Evolutionary conservation across 2,329 filamentous ascomycete species (phyloP), one percentile per base, ranked within the genome.

Genomic region (Scedosporium boydii): DNA sequence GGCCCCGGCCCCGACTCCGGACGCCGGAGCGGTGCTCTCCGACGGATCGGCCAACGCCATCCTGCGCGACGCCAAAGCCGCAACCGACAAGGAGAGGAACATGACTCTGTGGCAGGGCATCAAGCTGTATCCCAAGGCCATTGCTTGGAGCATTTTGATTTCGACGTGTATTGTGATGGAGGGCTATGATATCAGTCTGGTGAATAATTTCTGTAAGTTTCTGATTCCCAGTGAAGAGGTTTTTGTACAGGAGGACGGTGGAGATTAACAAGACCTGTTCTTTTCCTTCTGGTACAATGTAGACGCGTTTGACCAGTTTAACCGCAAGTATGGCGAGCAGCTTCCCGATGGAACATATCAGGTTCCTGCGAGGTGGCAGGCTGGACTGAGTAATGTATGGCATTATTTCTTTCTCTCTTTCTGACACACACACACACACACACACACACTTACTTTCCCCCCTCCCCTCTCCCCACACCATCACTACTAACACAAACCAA

Each of bases 81-180:
- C 84, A 16, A 78, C 83, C 29, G 79, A 84, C 64, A 85, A 84
- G 72, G 85, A 87, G 73, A 87, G 85, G 67, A 80, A 77, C 14
- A 91, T 91, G 88, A 88, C 82, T 57, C 77, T 96, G 63, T 70
- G 83, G 72, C 85, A 96, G 77, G 91, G 90, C 18, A 81, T 96
- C 73, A 85, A 80, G 70, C 80, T 95, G 27, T 96, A 96, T 71
- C 91, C 91, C 63, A 70, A 71, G 68, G 75, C 75, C 3, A 69
- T 76, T 41, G 63, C 70, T n/a, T 76, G 74, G 74, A 73, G 72
- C 21, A 64, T 75, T 2, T 57, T 74, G 6, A 66, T 76, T 4
- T 73, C 73, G 26, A 69, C 70, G 57, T 72, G 72, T 7, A 73
- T 78, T 58, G 72, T 79, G 64, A 78, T 78, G 77, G 77, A 78